Conservation (phyloP, 805 yeast species). For the Starmerella apicola region DNA sequence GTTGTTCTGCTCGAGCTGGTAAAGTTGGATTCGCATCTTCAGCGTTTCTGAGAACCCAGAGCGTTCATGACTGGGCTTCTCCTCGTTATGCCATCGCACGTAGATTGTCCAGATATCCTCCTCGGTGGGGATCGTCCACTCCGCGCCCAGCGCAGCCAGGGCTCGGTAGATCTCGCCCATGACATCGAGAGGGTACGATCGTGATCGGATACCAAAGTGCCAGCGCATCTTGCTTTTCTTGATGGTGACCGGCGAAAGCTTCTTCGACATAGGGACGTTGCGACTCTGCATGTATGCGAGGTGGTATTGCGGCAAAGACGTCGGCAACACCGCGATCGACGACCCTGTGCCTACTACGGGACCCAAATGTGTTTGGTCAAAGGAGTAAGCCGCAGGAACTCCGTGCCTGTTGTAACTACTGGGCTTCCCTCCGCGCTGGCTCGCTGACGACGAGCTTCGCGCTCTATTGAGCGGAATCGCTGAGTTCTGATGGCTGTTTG, state of each 20-base stretch:
- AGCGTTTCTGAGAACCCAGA: constrained; percentile 44
- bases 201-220: constrained; percentile 96
- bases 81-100: constrained; percentile 75
- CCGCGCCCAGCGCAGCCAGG: constrained; percentile 84
- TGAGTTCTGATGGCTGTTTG: no score
- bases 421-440: constrained; percentile 14
- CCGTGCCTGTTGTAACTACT: constrained; percentile 18
- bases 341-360: constrained; percentile 32
- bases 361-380: constrained; percentile 29
- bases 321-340: constrained; percentile 84
- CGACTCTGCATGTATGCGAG: constrained; percentile 74
- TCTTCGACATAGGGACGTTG: constrained; percentile 37
- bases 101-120: constrained; percentile 93
- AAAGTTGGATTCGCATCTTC: constrained; percentile 95
- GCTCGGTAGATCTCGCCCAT: constrained; percentile 98
- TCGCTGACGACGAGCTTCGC: constrained; percentile 2
- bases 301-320: constrained; percentile 88
- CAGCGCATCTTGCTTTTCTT: constrained; percentile 90
- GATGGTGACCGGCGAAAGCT: constrained; percentile 36
- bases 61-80: constrained; percentile 9
- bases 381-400: constrained; percentile 30
- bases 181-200: constrained; percentile 93
- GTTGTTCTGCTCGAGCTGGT: constrained; percentile 90
- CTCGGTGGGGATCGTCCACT: constrained; percentile 91
- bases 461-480: no score